Evolutionary conservation across 495 filamentous ascomycete species (phyloP), one percentile per base, ranked within the genome.

Genomic region (Aeminium ludgeri): DNA sequence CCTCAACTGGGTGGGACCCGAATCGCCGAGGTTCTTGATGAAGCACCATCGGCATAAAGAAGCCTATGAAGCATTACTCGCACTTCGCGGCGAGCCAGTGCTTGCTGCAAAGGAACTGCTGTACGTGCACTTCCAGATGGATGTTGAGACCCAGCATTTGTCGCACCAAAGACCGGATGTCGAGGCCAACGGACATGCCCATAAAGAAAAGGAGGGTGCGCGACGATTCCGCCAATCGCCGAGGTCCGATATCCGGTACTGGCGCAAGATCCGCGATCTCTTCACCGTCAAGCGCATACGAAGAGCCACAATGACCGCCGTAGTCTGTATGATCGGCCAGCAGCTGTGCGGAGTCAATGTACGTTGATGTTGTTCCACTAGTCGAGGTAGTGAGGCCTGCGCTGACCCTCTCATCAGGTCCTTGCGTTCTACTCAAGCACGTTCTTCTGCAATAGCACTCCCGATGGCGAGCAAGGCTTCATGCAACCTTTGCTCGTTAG

Each of bases 241-340:
- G 8, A 25, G 23, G 23, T 8, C 8, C 8, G 23, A 25, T 25
- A 25, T 25, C 8, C 23, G 23, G 8, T 76, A 74, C 49, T 10
- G 61, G 41, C 62, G 57, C 7, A 66, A 74, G 18, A 74, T 74
- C 47, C 67, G 71, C 19, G 80, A 87, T 62, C 38, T 57, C 5
- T 81, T 83, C 51, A 75, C 73, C 10, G 73, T 80, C 41, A 74
- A 76, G 17, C 74, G 78, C 27, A 60, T 78, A 33, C 70, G 75
- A 19, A 68, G 78, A 40, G 78, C 78, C 6, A 78, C 71, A 11
- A 61, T 73, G 20, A 76, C 77, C 17, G 73, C 70, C 1, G 65
- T 64, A 41, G 62, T 69, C 1, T 76, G 81, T 34, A 82, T 82
- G 71, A 67, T 82, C 46, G 73, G 68, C 1, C 72, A 77, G 51